phyloP scores from a whole-genome alignment of 148 eudicot genomes.

The Persicaria maculosa region DNA sequence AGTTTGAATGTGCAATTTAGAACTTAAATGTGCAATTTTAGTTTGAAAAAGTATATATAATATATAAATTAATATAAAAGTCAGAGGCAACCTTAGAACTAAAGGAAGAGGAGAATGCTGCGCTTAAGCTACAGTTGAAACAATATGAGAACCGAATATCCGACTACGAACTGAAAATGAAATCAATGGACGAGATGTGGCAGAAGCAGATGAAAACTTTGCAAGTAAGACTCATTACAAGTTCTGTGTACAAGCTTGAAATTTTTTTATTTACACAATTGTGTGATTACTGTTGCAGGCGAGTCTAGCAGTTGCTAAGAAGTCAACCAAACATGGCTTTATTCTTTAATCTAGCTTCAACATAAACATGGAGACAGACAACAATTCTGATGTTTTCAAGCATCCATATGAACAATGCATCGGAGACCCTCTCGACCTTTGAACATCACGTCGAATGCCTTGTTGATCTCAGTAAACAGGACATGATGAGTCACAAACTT shows the following conservation, averaged over 20 bases:
- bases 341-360: no score
- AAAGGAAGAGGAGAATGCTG: slow-evolving; percentile 75
- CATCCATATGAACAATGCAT: slow-evolving; percentile 43
- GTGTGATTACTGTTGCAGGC: no score
- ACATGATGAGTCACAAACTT: slow-evolving; percentile 50
- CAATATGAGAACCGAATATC: slow-evolving; percentile 56
- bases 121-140: slow-evolving; percentile 44
- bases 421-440: slow-evolving; percentile 38
- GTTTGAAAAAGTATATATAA: no score
- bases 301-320: no score
- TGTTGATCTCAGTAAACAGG: slow-evolving; percentile 39
- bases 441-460: slow-evolving; percentile 44
- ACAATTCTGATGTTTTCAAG: background rate
- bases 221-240: slow-evolving; percentile 57
- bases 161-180: slow-evolving; percentile 74
- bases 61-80: no score
- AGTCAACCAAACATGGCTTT: no score
- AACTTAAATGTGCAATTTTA: no score
- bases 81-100: slow-evolving; percentile 48
- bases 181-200: slow-evolving; percentile 80
- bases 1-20: no score
- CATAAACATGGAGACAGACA: no score
- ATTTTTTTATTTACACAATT: no score
- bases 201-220: slow-evolving; percentile 64
- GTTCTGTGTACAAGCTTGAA: slow-evolving; percentile 48